phyloP scores from a whole-genome alignment of 2,329 filamentous ascomycete genomes.

The Colletotrichum chrysophilum region DNA sequence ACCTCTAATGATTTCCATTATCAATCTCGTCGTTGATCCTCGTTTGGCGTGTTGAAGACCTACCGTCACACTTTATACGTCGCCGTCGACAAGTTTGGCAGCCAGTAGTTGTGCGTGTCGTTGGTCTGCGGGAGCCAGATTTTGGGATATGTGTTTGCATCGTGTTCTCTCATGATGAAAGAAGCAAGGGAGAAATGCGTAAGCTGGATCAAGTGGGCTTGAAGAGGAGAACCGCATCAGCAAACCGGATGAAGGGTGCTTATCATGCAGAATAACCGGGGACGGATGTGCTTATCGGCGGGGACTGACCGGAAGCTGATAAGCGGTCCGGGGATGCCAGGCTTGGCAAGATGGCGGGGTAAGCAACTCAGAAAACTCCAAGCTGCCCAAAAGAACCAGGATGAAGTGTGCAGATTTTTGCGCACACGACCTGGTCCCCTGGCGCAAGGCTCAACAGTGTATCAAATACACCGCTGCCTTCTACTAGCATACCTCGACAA shows the following conservation, averaged over 20 bases:
- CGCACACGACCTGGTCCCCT: too few relatives aligned
- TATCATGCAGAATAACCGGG: neutral
- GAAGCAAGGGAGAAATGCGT: neutral
- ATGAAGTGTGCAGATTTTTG: too few relatives aligned
- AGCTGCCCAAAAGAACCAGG: too few relatives aligned
- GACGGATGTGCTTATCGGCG: neutral
- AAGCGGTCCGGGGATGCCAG: neutral
- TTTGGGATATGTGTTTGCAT: neutral
- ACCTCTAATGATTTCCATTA: neutral
- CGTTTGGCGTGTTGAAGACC: neutral
- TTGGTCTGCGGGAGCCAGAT: neutral
- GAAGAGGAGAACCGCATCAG: neutral
- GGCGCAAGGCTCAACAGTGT: too few relatives aligned
- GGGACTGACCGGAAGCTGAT: neutral
- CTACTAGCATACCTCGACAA: too few relatives aligned
- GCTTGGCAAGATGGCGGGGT: neutral
- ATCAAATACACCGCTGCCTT: too few relatives aligned
- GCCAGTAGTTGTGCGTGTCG: neutral
- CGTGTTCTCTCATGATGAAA: neutral
- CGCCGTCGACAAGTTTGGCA: neutral
- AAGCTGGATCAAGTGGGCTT: neutral
- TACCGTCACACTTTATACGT: neutral
- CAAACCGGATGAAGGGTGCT: neutral
- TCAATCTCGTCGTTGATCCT: neutral
- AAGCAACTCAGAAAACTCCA: neutral